Conservation (phyloP, 306 rosid genomes). For the Cyclanthera cordifolia region DNA sequence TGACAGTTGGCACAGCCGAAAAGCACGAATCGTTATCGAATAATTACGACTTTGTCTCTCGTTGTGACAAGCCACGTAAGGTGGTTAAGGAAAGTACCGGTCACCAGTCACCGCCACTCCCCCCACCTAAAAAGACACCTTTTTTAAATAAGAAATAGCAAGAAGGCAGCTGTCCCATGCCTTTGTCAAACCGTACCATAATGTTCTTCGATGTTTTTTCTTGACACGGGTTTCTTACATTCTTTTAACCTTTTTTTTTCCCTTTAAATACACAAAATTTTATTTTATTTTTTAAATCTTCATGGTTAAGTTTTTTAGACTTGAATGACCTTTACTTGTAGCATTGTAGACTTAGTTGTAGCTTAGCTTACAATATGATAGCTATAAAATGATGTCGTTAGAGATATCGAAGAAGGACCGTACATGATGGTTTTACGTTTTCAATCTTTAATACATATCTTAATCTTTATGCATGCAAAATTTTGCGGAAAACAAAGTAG, state of each 20-base stretch:
- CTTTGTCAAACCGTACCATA: not conserved
- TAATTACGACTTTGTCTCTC: constrained; percentile 2
- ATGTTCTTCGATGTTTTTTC: not conserved
- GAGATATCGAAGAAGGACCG: too few species aligned
- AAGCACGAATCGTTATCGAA: constrained; percentile 1
- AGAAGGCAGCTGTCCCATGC: not conserved
- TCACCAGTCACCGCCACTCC: not conserved
- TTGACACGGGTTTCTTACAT: not conserved
- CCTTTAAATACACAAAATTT: not conserved
- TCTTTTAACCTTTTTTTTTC: not conserved
- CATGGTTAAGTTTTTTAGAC: not conserved
- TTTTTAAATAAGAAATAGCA: not conserved
- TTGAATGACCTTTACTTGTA: not conserved
- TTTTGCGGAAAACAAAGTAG: too few species aligned
- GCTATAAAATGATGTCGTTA: too few species aligned
- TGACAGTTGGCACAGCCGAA: not conserved
- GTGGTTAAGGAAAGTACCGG: not conserved
- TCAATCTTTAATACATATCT: too few species aligned
- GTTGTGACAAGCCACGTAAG: constrained; percentile 1
- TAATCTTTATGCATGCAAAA: too few species aligned
- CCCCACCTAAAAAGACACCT: not conserved
- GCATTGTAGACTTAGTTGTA: not conserved
- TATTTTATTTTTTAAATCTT: not conserved
- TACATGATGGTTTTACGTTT: too few species aligned
- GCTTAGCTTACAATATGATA: not conserved